Evolutionary conservation across 2,329 filamentous ascomycete genomes (phyloP), one percentile per base, ranked within the genome.

Genomic region (Neophaeococcomyces mojaviensis): DNA sequence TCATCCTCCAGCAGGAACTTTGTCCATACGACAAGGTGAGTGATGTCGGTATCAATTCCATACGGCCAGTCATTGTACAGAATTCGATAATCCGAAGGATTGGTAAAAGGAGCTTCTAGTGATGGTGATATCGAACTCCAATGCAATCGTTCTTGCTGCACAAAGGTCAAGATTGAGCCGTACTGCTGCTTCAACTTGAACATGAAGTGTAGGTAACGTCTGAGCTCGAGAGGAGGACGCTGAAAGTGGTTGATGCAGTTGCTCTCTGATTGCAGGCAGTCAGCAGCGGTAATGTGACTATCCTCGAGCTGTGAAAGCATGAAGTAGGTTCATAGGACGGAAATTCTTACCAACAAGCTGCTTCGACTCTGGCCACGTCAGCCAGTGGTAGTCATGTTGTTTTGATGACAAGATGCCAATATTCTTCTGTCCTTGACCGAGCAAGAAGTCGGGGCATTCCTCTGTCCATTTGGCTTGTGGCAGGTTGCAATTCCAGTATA

Each of bases 41-140:
- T 77, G 53, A 95, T 89, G 42, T 77, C 73, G 38, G 70, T 61
- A 57, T 92, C 87, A 44, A 96, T 73, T 0, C 87, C 88, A 59
- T 96, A 97, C 0, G 90, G 90, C 86, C 88, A 96, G 72, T 97
- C 89, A 61, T 97, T 97, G 66, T 77, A 79, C 33, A 95, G 64
- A 39, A 94, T 81, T 63, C 81, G 88, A 57, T 82, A 58, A 38
- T 61, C 57, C 35, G 62, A 66, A 33, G 65, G 55, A 47, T 68
- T 62, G 24, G 66, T 66, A 51, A 76, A 76, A 6, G 68, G 67
- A 15, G 49, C 48, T 4, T 50, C 42, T 39, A 64, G 67, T 43
- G 57, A 61, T 3, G 69, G 64, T 38, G 58, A 60, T 44, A 74
- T 58, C 47, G 65, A 62, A 56, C 66, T 62, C 90, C 90, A 96